Evolutionary conservation across 352 stramenopile species (phyloP).

Genomic region (Lagenidium giganteum): DNA sequence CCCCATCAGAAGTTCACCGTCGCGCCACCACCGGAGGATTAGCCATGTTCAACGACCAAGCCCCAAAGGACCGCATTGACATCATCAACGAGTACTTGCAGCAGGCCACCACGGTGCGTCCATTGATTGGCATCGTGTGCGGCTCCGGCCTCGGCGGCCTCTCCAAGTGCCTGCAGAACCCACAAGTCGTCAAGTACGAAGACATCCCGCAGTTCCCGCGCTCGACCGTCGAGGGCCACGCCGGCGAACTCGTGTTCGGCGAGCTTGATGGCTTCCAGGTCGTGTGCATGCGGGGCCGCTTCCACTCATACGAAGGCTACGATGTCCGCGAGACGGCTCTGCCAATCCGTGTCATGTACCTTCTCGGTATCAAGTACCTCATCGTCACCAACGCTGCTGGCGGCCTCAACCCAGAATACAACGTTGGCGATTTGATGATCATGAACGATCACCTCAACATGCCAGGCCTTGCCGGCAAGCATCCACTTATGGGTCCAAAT

Average conservation of each 20-base stretch:
- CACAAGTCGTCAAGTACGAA: constrained; percentile 89
- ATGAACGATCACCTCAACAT: constrained; percentile 97
- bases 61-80: constrained; percentile 72
- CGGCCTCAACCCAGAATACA: constrained; percentile 90
- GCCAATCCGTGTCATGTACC: constrained; percentile 94
- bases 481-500: constrained; percentile 94
- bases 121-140: constrained; percentile 89
- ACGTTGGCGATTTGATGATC: constrained; percentile 96
- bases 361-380: constrained; percentile 93
- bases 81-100: constrained; percentile 73
- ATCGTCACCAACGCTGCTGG: constrained; percentile 97
- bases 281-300: constrained; percentile 94
- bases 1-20: constrained; percentile 18
- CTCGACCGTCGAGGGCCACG: constrained; percentile 93
- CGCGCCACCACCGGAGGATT: constrained; percentile 50
- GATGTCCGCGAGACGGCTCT: constrained; percentile 91
- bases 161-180: constrained; percentile 84
- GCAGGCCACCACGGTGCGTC: constrained; percentile 36
- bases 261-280: constrained; percentile 76
- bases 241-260: constrained; percentile 95
- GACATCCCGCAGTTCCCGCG: constrained; percentile 93
- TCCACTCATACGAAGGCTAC: constrained; percentile 98
- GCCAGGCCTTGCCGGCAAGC: constrained; percentile 89
- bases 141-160: constrained; percentile 93
- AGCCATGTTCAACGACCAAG: constrained; percentile 57